Conservation (phyloP, 257 asterid species). For the Mitragyna speciosa region DNA sequence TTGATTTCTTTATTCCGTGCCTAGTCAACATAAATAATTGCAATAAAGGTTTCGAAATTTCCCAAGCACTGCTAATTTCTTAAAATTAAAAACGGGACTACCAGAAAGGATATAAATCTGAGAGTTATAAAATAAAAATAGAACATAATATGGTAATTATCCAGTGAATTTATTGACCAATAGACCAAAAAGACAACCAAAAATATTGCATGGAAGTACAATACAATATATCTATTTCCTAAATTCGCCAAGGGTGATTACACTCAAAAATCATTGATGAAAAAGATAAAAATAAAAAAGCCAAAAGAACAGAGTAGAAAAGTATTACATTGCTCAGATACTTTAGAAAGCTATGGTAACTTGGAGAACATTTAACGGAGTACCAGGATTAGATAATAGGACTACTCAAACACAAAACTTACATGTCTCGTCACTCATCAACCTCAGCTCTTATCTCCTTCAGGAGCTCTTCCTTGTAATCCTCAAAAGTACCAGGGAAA, state of each 20-base stretch:
- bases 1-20: neutral
- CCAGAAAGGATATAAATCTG: neutral
- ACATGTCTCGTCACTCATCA: slow-evolving; percentile 37
- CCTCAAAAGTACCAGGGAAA: slow-evolving; percentile 53
- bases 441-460: slow-evolving; percentile 61
- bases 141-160: neutral
- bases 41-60: neutral
- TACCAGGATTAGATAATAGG: neutral
- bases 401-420: neutral
- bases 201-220: neutral
- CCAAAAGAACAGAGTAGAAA: neutral
- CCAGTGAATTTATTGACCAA: slow-evolving; percentile 1
- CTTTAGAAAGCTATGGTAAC: neutral
- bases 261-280: neutral
- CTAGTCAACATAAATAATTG: neutral
- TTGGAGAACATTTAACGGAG: neutral
- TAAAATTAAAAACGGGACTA: neutral
- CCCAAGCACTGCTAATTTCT: neutral
- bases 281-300: neutral
- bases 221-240: slow-evolving; percentile 4
- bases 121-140: neutral
- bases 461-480: slow-evolving; percentile 68
- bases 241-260: neutral
- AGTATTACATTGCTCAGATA: neutral
- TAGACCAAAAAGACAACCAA: neutral